These are phyloP conservation scores for Epithele typhae DNA, from an alignment of 768 basidiomycete species.

Conservation along the genomic window DNA sequence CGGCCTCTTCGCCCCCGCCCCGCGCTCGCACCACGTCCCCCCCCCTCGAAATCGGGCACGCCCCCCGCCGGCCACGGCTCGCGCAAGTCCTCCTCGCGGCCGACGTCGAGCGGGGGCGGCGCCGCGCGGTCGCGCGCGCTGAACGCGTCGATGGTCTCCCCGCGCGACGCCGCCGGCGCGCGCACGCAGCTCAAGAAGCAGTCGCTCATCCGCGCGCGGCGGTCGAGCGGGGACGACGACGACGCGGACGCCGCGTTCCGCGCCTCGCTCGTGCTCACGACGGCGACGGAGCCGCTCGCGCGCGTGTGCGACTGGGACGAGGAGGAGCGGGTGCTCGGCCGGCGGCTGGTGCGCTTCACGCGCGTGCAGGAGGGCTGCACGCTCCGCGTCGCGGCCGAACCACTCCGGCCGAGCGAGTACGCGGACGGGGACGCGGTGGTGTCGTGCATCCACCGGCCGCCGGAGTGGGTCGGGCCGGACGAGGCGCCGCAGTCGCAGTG, in stretches of 20 bases:
- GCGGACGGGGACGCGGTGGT: conserved; percentile 74
- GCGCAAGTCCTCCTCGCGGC: conserved; percentile 35
- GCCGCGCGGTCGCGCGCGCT: no score
- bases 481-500: conserved; percentile 30
- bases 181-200: conserved; percentile 16
- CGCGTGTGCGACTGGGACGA: conserved; percentile 44
- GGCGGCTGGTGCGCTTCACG: conserved; percentile 84
- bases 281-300: conserved; percentile 52
- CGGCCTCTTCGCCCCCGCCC: conserved; percentile 2
- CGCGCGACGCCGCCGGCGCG: conserved; percentile 3
- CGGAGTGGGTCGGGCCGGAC: conserved; percentile 42
- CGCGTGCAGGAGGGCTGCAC: conserved; percentile 72
- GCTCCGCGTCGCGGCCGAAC: conserved; percentile 75
- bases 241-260: conserved; percentile 37
- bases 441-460: conserved; percentile 90
- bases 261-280: conserved; percentile 51
- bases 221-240: conserved; percentile 23
- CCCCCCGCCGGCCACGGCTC: conserved; percentile 27
- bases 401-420: conserved; percentile 72
- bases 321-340: conserved; percentile 62
- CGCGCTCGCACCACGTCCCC: conserved; percentile 18
- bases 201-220: conserved; percentile 22
- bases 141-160: conserved; percentile 5
- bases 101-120: no score
- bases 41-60: conserved; percentile 8